Evolutionary conservation across 805 yeast genomes (phyloP).

Genomic region (Saccharomycopsis fibuligera): DNA sequence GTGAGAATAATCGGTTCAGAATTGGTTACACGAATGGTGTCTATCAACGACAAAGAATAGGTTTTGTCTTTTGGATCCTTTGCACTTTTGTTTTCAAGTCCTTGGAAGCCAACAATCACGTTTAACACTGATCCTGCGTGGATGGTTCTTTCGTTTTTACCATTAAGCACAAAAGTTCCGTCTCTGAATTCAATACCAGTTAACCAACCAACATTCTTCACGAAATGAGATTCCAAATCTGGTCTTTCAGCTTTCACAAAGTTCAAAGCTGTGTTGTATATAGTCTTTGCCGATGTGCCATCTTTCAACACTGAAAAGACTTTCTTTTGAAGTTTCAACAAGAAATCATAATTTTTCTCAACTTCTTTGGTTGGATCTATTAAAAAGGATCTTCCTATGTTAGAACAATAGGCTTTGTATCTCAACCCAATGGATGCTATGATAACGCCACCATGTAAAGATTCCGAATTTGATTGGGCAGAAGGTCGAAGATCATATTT

Average conservation of each 20-base stretch:
- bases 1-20: conserved; percentile 63
- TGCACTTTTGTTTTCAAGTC: conserved; percentile 42
- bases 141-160: conserved; percentile 62
- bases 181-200: conserved; percentile 89
- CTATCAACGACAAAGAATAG: conserved; percentile 72
- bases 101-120: conserved; percentile 70
- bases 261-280: conserved; percentile 58
- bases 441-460: conserved; percentile 71
- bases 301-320: conserved; percentile 56
- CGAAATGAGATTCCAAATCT: conserved; percentile 54
- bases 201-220: conserved; percentile 81
- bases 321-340: conserved; percentile 62
- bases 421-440: conserved; percentile 79
- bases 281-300: conserved; percentile 60
- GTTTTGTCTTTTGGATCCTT: conserved; percentile 44
- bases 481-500: conserved; percentile 78
- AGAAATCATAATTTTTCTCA: conserved; percentile 72
- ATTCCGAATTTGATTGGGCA: conserved; percentile 65
- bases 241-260: conserved; percentile 58
- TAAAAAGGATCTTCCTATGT: conserved; percentile 78
- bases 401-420: conserved; percentile 84
- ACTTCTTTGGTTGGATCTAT: conserved; percentile 82
- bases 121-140: conserved; percentile 70
- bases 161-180: conserved; percentile 62
- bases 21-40: conserved; percentile 58